Base-by-base conservation (phyloP, 139 green algal genomes). In the Ettlia oleoabundans region DNA sequence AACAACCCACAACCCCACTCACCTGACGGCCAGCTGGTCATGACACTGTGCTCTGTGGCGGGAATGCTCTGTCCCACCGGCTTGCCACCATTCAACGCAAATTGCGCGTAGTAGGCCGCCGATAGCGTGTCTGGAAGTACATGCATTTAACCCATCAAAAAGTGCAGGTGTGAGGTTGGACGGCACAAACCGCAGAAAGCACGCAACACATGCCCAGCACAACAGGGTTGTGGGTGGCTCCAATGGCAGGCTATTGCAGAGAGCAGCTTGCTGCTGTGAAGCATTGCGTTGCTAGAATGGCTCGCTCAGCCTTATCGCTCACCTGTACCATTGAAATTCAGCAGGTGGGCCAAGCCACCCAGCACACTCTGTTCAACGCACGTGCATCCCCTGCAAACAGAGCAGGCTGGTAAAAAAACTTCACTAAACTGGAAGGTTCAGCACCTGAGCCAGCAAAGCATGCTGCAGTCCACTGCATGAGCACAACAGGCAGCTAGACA, bases 11-110 rank as follows among this genome's bases (percentile, higher is more conserved):
- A 28, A 2, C 13, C 21, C 30, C 3, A 30, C 43, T 22, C 26
- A 83, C 78, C 78, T 28, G 86, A 91, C 15, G 87, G 86, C 95
- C 95, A 98, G 10, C 92, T 83, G 26, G 92, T 98, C 95, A 98
- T 98, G 18, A 98, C 95, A 35, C 83, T 93, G 90, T 98, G 95
- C 88, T 98, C 95, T 13, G 93, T 98, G 19, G 95, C 94, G 15
- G 94, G 94, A 37, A 98, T 96, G 88, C 86, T 93, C 33, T 79
- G 80, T 0, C 69, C 94, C 55, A 98, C 92, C 0, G 95, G 94
- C 47, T 86, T 80, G 9, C 95, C 95, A 9, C 85, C 86, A 68
- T 98, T 98, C 26, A 98, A 87, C 52, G 90, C 82, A 85, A 98
- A 97, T 89, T 97, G 92, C 1, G 90, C 93, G 66, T 98, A 98